Evolutionary conservation across 805 yeast genomes (phyloP), one percentile per base, ranked within the genome.

Genomic region (Komagataella pastoris): DNA sequence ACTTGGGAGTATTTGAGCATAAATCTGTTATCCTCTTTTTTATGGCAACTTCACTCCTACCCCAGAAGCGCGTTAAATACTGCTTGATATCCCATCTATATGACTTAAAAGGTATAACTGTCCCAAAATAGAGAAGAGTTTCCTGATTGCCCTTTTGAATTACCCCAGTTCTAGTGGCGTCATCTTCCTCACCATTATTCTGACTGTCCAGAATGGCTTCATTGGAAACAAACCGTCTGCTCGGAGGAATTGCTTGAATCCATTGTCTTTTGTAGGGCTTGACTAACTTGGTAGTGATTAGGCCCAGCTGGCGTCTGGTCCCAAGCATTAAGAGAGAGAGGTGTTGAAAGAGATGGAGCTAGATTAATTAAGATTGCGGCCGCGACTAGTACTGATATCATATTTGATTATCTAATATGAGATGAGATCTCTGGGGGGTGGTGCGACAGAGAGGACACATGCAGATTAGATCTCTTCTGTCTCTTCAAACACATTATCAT

Each of bases 111-210:
- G 83, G 81, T 46, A 76, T 70, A 6, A 81, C 65, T 49, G 76
- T 76, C 54, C 78, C 84, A 57, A 78, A 81, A 58, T 77, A 82
- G 8, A 82, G 54, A 53, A 82, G 59, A 0, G 82, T 69, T 59
- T 77, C 80, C 55, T 72, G 63, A 45, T 68, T 70, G 5, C 72
- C 66, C 56, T 76, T 76, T 47, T 71, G 70, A 50, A 79, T 77
- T 46, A 79, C 76, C 61, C 84, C 85, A 0, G 84, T 79, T 44
- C 70, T 77, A 12, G 71, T 74, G 2, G 79, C 81, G 47, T 72
- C 75, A 5, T 69, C 76, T 3, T 72, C 73, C 51, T 80, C 86
- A 50, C 83, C 85, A 6, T 74, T 69, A 54, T 75, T 76, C 51
- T 72, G 69, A 54, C 74, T 59, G 47, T 59, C 58, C 47, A 58